A percentile compares a stretch with the other conserved stretches of the same genome.
phyloP scores from a whole-genome alignment of 495 filamentous ascomycete species.

The Elaphomyces granulatus region DNA sequence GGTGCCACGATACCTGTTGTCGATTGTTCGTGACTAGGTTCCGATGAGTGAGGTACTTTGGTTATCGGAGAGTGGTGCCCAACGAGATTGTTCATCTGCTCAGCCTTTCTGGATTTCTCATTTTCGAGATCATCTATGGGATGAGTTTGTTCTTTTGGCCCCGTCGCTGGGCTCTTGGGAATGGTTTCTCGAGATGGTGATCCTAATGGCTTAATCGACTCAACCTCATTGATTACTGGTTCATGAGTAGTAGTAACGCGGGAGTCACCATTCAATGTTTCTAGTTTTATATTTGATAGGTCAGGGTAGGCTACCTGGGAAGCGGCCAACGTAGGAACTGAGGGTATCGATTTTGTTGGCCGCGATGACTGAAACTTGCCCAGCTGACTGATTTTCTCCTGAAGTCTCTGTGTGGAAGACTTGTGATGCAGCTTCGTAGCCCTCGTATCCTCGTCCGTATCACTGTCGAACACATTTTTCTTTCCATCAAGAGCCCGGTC shows the following conservation, averaged over 20 bases:
- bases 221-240: constrained; percentile 47
- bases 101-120: constrained; percentile 1
- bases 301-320: constrained; percentile 40
- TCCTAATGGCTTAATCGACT: constrained; percentile 63
- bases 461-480: constrained; percentile 21
- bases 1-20: constrained; percentile 33
- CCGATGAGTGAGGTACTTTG: constrained; percentile 2
- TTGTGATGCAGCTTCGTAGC: constrained; percentile 56
- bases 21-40: constrained; percentile 36
- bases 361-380: constrained; percentile 63
- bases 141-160: constrained; percentile 39
- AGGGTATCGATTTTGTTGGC: constrained; percentile 55
- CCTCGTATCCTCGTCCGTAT: constrained; percentile 19
- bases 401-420: constrained; percentile 77
- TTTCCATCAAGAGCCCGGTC: constrained; percentile 45
- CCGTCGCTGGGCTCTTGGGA: constrained; percentile 41
- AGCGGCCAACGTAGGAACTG: constrained; percentile 23
- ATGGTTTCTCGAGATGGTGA: constrained; percentile 32
- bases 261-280: constrained; percentile 15
- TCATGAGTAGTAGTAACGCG: constrained; percentile 9
- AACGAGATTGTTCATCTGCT: constrained; percentile 1
- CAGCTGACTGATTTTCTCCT: constrained; percentile 87
- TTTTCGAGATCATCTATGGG: neutral
- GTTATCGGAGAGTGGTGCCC: constrained; percentile 1
- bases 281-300: constrained; percentile 30